Evolutionary conservation across 345 rosid genomes (phyloP), one percentile per base, ranked within the genome.

Genomic region (Boechera stricta): DNA sequence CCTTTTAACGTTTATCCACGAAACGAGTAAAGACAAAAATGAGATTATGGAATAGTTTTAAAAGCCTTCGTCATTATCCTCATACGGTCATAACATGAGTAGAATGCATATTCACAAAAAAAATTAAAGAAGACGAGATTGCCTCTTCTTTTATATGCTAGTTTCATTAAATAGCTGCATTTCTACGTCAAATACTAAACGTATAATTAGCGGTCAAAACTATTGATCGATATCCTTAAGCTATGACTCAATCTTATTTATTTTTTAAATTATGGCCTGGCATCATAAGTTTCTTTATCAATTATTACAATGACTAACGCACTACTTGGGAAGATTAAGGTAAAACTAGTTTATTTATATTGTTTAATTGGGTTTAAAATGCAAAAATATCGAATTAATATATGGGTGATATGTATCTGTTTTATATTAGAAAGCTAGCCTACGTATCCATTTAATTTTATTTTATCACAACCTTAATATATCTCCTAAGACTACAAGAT

Each of bases 291-390:
- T 47, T 47, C n/a, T 47, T 7, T 7, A 33, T 26, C 39, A 71
- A 13, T 59, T 47, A 47, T 35, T 35, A 36, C 60, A 61, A 60
- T 26, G 60, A 36, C 10, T 55, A 51, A 51, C 61, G 52, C 52
- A 72, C 39, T 72, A 47, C 38, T 21, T 49, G 8, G 16, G 12
- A 28, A 52, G 68, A 36, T 60, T 4, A 35, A 48, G 48, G 38
- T 24, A 29, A 9, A 38, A n/a, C 10, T 72, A 47, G 48, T 70
- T 56, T n/a, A 11, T 15, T 47, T 52, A 8, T 36, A 12, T 38
- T 5, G 24, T 55, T 29, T 47, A 31, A 29, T 65, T 47, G 54
- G 32, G 32, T 31, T 31, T 3, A 31, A 31, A 31, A 31, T 31
- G 32, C 32, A 31, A 4, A 31, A 31, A 4, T 31, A 31, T 31